Conservation (phyloP, 495 filamentous ascomycete genomes). For the Hypoxylon subgilvum region DNA sequence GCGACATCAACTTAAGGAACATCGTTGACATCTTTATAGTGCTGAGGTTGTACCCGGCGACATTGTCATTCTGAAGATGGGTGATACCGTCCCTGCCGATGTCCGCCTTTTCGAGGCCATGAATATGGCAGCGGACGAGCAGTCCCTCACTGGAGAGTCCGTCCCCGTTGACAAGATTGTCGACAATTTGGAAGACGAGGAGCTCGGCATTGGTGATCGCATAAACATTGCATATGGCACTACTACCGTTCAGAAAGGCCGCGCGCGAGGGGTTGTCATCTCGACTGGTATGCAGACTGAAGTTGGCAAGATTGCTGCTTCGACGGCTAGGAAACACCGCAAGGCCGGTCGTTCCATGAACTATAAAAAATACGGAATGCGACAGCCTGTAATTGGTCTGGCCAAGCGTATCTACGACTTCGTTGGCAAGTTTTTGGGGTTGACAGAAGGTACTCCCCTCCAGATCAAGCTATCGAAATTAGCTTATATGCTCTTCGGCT, state of each 20-base stretch:
- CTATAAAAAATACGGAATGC: constrained; percentile 64
- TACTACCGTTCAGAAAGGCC: constrained; percentile 70
- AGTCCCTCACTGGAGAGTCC: constrained; percentile 74
- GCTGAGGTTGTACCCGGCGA: constrained; percentile 82
- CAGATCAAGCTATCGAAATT: constrained; percentile 82
- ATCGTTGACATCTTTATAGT: constrained; percentile 47
- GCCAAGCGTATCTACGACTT: constrained; percentile 66
- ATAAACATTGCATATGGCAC: constrained; percentile 74
- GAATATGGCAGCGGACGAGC: constrained; percentile 76
- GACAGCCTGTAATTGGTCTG: constrained; percentile 63
- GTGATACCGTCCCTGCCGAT: constrained; percentile 83
- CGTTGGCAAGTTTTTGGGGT: constrained; percentile 71
- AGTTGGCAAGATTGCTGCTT: constrained; percentile 80
- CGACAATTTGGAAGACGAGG: constrained; percentile 49
- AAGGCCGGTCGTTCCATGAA: constrained; percentile 69
- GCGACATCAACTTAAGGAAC: background rate
- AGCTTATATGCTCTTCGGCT: constrained; percentile 74
- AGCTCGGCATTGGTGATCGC: constrained; percentile 67
- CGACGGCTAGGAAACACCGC: constrained; percentile 63
- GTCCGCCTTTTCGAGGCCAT: constrained; percentile 75
- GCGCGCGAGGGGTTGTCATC: constrained; percentile 69
- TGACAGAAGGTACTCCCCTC: constrained; percentile 79
- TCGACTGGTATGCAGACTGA: constrained; percentile 82
- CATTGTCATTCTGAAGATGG: constrained; percentile 78
- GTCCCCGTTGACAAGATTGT: constrained; percentile 62